Evolutionary conservation across 441 rosid genomes (phyloP).

Genomic region (Macaranga tanarius): DNA sequence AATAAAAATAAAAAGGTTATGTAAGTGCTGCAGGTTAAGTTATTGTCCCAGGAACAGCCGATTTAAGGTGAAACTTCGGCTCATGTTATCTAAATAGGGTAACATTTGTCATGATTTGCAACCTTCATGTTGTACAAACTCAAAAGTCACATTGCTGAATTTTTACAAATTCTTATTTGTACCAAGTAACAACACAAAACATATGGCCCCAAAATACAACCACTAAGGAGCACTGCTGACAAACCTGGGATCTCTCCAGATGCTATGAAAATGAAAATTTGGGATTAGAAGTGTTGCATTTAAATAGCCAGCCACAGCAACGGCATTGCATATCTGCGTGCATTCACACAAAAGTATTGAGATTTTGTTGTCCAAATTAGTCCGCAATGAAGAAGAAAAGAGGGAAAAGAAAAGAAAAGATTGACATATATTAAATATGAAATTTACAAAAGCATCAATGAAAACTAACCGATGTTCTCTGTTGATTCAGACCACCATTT

Average conservation of each 20-base stretch:
- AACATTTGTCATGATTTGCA: no score
- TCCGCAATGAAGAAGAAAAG: neutral
- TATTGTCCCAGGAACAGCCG: neutral
- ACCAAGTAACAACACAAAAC: neutral
- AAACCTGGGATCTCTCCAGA: constrained; percentile 98
- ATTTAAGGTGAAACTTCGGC: neutral
- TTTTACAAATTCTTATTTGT: neutral
- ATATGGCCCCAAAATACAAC: constrained; percentile 15
- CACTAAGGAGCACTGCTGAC: constrained; percentile 21
- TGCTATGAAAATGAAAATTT: constrained; percentile 92
- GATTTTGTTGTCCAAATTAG: constrained; percentile 24
- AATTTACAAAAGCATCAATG: constrained; percentile 25
- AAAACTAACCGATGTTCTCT: constrained; percentile 93
- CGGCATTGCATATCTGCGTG: constrained; percentile 96
- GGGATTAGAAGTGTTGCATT: constrained; percentile 95
- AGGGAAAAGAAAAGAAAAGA: neutral
- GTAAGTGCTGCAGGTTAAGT: neutral
- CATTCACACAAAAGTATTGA: constrained; percentile 33
- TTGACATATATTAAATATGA: constrained; percentile 15
- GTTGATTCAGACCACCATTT: constrained; percentile 97
- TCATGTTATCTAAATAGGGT: no score
- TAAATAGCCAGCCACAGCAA: constrained; percentile 97
- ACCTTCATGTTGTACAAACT: no score
- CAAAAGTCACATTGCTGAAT: neutral
- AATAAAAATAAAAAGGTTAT: neutral